Percentiles rank a stretch among this genome's conserved stretches.
Conservation (phyloP, 768 basidiomycete genomes). For the Suillus lakei region DNA sequence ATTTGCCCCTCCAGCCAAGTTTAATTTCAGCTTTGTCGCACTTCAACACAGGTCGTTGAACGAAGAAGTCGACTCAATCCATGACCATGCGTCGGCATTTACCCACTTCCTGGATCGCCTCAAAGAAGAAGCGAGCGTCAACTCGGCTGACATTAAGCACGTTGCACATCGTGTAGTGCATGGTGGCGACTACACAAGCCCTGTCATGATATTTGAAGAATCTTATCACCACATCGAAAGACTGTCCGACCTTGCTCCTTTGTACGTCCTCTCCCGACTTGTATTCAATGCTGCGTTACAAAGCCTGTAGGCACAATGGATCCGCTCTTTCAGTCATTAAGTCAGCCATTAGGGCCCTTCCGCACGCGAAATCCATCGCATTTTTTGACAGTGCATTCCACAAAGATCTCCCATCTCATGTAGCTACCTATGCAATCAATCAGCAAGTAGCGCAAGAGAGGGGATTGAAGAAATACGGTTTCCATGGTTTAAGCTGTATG, state of each 20-base stretch:
- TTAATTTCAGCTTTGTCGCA: conserved; percentile 44
- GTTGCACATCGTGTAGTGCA: conserved; percentile 88
- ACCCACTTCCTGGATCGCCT: conserved; percentile 59
- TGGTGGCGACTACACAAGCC: conserved; percentile 78
- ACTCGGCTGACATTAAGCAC: conserved; percentile 48
- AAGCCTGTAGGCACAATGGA: conserved; percentile 57
- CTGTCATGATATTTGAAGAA: conserved; percentile 68
- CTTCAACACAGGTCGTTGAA: conserved; percentile 13
- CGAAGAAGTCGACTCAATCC: conserved; percentile 42
- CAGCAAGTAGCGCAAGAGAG: conserved; percentile 61
- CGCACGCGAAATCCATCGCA: conserved; percentile 73
- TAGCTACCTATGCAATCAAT: conserved; percentile 81
- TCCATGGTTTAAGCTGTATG: conserved; percentile 83
- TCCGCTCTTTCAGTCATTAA: conserved; percentile 63
- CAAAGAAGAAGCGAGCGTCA: conserved; percentile 45
- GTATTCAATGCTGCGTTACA: neutral
- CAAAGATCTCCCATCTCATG: conserved; percentile 71
- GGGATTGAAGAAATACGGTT: conserved; percentile 88
- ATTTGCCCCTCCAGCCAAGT: conserved; percentile 55
- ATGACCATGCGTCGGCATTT: conserved; percentile 68
- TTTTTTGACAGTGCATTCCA: conserved; percentile 93
- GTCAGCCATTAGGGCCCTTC: conserved; percentile 64
- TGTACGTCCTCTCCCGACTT: conserved; percentile 49
- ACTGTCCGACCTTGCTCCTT: conserved; percentile 80
- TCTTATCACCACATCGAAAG: conserved; percentile 75